These are phyloP conservation scores for Mycena citricolor DNA, from an alignment of 1,284 basidiomycete genomes.

Conservation along the genomic window DNA sequence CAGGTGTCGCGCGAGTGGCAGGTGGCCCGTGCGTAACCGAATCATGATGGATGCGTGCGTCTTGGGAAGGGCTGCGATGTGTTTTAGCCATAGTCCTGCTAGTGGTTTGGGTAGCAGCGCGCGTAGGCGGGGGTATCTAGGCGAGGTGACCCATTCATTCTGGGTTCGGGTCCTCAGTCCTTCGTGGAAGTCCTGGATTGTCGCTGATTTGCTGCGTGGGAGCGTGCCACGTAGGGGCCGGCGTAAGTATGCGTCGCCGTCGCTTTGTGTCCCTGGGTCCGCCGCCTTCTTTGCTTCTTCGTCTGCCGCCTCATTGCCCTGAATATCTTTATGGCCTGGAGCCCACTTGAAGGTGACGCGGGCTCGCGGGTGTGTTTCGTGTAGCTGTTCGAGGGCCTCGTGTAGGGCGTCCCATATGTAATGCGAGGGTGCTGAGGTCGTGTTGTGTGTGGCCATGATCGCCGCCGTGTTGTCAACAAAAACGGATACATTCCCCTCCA, in stretches of 20 bases:
- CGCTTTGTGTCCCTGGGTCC: neutral
- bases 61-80: conserved; percentile 6
- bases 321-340: conserved; percentile 18
- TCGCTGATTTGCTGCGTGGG: neutral
- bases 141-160: conserved; percentile 1
- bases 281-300: conserved; percentile 6
- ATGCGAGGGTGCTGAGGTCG: conserved; percentile 2
- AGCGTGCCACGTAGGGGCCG: neutral
- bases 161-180: neutral
- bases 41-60: conserved; percentile 19
- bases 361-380: neutral
- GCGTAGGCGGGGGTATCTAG: neutral
- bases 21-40: conserved; percentile 25
- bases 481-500: conserved; percentile 6
- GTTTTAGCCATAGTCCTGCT: conserved; percentile 2
- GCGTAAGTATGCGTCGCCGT: neutral
- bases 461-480: conserved; percentile 23
- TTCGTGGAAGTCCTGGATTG: neutral
- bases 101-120: neutral
- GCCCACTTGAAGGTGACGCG: conserved; percentile 16
- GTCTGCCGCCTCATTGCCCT: conserved; percentile 4
- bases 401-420: conserved; percentile 1
- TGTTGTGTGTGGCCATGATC: conserved; percentile 12
- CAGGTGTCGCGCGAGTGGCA: conserved; percentile 23
- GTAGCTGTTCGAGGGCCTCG: neutral